A percentile compares a stretch with the other conserved stretches of the same genome.
These are phyloP conservation scores for Tinospora cordifolia DNA, from an alignment of 164 flowering plant genomes.

Conservation along the genomic window DNA sequence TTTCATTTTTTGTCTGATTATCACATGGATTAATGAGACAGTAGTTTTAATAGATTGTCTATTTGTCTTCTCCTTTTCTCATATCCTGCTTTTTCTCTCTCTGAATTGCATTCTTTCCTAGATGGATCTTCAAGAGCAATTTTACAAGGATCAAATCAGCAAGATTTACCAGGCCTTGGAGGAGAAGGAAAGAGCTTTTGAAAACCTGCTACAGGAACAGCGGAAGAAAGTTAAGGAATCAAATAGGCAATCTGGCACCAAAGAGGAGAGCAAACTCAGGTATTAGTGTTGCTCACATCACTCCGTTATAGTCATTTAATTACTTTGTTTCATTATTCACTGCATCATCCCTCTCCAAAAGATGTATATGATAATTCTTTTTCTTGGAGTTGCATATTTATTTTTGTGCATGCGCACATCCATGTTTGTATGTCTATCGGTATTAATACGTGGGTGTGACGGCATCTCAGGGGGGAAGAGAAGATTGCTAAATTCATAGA, in stretches of 20 bases:
- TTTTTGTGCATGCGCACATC: no score
- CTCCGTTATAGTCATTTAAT: not conserved
- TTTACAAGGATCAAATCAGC: conserved; percentile 51
- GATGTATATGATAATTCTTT: no score
- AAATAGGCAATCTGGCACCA: conserved; percentile 23
- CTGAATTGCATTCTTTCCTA: conserved; percentile 15
- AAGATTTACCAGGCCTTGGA: conserved; percentile 37
- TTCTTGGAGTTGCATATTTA: no score
- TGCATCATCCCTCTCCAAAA: no score
- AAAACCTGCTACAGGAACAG: conserved; percentile 50
- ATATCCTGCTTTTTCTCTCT: not conserved
- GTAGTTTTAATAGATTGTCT: no score
- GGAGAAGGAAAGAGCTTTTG: conserved; percentile 55
- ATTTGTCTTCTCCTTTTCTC: not conserved
- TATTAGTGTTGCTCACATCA: conserved; percentile 14
- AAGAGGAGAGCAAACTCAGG: conserved; percentile 39
- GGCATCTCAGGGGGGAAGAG: conserved; percentile 37
- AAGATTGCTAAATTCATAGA: conserved; percentile 33
- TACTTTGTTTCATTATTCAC: no score
- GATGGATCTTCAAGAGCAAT: conserved; percentile 76
- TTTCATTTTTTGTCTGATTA: no score
- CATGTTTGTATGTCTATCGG: not conserved
- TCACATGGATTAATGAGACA: no score
- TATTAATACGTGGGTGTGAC: not conserved
- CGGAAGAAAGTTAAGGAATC: conserved; percentile 43